A percentile compares a stretch with the other conserved stretches of the same genome.
These are phyloP conservation scores for Xerocomus potaroensis DNA, from an alignment of 768 basidiomycete species.

Conservation along the genomic window DNA sequence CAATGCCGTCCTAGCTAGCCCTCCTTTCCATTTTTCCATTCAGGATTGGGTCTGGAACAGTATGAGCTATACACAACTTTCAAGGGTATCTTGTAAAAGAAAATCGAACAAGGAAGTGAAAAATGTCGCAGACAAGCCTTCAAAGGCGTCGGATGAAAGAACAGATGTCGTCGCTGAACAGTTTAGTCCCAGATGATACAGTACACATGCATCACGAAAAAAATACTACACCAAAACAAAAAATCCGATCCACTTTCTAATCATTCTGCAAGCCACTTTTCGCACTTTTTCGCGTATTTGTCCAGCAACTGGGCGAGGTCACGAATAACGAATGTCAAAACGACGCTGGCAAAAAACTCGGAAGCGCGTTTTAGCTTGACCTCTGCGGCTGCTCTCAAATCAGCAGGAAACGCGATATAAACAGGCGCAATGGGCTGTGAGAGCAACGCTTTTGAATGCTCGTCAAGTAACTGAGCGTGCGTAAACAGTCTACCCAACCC, in stretches of 20 bases:
- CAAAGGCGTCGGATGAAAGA: conserved; percentile 24
- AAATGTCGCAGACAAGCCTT: conserved; percentile 10
- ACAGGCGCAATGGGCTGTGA: conserved; percentile 64
- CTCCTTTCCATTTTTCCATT: neutral
- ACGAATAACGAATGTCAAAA: conserved; percentile 85
- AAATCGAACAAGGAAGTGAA: conserved; percentile 16
- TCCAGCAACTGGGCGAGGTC: conserved; percentile 84
- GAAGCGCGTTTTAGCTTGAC: conserved; percentile 73
- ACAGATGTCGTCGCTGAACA: conserved; percentile 27
- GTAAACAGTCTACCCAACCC: conserved; percentile 70
- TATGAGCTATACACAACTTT: conserved; percentile 17
- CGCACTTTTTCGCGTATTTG: conserved; percentile 92
- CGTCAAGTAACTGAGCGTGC: conserved; percentile 77
- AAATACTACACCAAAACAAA: conserved; percentile 25
- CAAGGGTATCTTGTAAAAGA: too few relatives aligned
- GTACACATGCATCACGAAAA: conserved; percentile 29
- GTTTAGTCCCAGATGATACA: conserved; percentile 34
- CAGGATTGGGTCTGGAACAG: neutral
- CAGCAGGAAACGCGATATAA: conserved; percentile 65
- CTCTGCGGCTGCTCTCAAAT: conserved; percentile 63
- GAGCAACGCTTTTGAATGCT: conserved; percentile 73
- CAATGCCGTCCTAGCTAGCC: conserved; percentile 5
- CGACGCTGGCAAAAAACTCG: conserved; percentile 89
- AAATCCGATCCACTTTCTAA: conserved; percentile 18
- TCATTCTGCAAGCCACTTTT: conserved; percentile 87